Evolutionary conservation across 495 filamentous ascomycete genomes (phyloP).

Genomic region (Penicillium pulvis): DNA sequence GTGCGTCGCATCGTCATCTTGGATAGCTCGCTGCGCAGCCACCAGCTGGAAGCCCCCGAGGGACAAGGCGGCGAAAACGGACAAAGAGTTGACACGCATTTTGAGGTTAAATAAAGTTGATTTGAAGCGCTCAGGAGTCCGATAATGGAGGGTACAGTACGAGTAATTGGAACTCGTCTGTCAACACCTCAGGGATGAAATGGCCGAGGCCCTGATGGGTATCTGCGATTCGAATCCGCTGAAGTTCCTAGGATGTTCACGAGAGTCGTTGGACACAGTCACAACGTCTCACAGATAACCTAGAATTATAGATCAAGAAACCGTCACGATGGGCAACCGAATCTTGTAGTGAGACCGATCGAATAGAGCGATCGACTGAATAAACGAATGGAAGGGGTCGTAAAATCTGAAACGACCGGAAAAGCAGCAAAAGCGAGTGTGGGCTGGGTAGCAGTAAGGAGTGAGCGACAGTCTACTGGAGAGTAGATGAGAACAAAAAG

Average conservation of each 20-base stretch:
- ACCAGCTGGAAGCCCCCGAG: conserved; percentile 40
- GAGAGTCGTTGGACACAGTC: conserved; percentile 26
- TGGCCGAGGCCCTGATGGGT: background rate
- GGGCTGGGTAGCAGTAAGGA: conserved; percentile 41
- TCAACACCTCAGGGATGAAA: conserved; percentile 22
- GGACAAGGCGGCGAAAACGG: conserved; percentile 37
- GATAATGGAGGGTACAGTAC: conserved; percentile 25
- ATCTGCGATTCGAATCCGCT: background rate
- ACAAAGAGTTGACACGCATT: conserved; percentile 35
- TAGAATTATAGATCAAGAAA: conserved; percentile 13
- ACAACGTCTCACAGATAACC: conserved; percentile 13
- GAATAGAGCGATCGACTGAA: conserved; percentile 19
- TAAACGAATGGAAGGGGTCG: conserved; percentile 45
- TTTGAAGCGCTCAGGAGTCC: conserved; percentile 9
- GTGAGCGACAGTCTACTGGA: conserved; percentile 38
- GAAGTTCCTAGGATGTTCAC: background rate
- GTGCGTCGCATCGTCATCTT: conserved; percentile 36
- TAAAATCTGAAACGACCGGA: conserved; percentile 31
- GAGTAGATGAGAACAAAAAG: conserved; percentile 28
- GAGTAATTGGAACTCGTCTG: conserved; percentile 26
- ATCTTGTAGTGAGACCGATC: conserved; percentile 24
- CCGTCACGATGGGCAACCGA: conserved; percentile 34
- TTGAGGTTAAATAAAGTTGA: conserved; percentile 9
- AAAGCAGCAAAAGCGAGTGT: conserved; percentile 32
- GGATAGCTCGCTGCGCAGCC: conserved; percentile 7